These are phyloP conservation scores for Bacidia gigantensis DNA, from an alignment of 495 filamentous ascomycete genomes.

Conservation along the genomic window DNA sequence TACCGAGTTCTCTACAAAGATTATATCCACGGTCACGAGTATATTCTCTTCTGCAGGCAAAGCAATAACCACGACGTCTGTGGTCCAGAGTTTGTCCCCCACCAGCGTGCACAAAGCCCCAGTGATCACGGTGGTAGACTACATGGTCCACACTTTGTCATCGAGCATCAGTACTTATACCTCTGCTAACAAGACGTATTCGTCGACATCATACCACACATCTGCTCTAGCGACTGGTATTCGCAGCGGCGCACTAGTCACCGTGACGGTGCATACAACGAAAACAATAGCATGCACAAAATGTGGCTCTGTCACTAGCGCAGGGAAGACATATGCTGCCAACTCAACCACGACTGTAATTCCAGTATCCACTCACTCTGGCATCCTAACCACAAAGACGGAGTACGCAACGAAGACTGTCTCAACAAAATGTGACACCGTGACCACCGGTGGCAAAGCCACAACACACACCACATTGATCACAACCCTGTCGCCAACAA, in stretches of 20 bases:
- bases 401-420: conserved; percentile 1
- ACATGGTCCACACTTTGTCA: neutral
- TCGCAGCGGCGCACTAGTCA: conserved; percentile 1
- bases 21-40: neutral
- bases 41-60: neutral
- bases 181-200: neutral
- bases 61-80: neutral
- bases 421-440: neutral
- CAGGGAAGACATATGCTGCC: neutral
- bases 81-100: neutral
- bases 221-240: neutral
- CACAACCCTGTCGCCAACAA: neutral
- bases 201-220: neutral
- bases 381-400: neutral
- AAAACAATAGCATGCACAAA: conserved; percentile 1
- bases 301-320: neutral
- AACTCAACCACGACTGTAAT: neutral
- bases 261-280: conserved; percentile 1
- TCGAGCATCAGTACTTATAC: neutral
- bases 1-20: neutral
- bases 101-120: neutral
- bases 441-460: neutral
- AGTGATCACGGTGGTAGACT: neutral
- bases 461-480: neutral
- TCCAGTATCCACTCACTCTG: neutral